These are phyloP conservation scores for Talaromyces islandicus DNA, from an alignment of 2,329 filamentous ascomycete genomes.

Conservation along the genomic window DNA sequence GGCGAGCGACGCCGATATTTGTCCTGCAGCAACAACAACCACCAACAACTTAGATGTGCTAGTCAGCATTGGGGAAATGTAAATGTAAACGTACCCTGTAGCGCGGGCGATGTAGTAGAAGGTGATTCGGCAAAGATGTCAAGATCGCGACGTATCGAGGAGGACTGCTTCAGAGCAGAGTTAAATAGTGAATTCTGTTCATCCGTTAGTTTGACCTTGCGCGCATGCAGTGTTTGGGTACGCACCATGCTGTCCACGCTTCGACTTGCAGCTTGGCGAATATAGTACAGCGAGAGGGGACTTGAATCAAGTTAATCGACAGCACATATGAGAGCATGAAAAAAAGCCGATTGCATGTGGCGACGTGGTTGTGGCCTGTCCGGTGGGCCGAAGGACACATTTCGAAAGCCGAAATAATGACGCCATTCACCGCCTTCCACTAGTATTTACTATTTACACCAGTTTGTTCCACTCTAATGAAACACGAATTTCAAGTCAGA, in stretches of 20 bases:
- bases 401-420: constrained; percentile 24
- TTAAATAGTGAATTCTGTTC: constrained; percentile 76
- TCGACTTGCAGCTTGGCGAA: not conserved
- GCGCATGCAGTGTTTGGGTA: not conserved
- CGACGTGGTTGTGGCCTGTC: not conserved
- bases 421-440: constrained; percentile 29
- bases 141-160: constrained; percentile 70
- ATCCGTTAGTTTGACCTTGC: not conserved
- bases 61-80: not conserved
- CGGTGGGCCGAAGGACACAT: constrained; percentile 23
- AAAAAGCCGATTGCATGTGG: constrained; percentile 7
- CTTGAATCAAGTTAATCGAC: not conserved
- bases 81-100: constrained; percentile 45
- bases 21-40: constrained; percentile 43
- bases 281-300: not conserved
- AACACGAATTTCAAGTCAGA: not conserved
- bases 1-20: constrained; percentile 71
- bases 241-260: not conserved
- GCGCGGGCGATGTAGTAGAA: constrained; percentile 53
- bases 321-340: not conserved
- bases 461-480: not conserved
- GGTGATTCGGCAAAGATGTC: constrained; percentile 60
- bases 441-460: not conserved
- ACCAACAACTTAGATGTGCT: not conserved
- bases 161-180: constrained; percentile 76